phyloP scores from a whole-genome alignment of 352 stramenopile species.

The Pythium dissotocum region DNA sequence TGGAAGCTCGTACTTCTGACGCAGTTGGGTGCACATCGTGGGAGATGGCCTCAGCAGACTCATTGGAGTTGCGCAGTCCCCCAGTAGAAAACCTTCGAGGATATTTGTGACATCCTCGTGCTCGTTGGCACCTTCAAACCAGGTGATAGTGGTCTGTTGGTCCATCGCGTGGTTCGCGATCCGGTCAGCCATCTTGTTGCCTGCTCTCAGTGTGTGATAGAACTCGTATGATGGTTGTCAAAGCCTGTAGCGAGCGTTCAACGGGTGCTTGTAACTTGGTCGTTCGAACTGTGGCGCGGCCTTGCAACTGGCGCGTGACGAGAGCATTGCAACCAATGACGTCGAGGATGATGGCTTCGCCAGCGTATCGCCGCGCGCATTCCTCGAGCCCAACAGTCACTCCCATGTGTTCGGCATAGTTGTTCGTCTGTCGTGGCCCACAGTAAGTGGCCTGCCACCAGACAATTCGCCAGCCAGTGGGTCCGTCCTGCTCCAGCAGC shows the following conservation, averaged over 20 bases:
- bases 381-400: background rate
- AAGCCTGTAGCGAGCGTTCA: background rate
- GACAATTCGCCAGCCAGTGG: background rate
- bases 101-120: background rate
- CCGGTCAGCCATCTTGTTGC: background rate
- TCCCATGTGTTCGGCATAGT: background rate
- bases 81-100: background rate
- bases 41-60: too few species aligned
- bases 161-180: background rate
- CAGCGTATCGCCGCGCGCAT: background rate
- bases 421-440: background rate
- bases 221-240: background rate
- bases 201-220: background rate
- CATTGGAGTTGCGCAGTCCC: background rate
- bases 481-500: background rate
- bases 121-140: background rate
- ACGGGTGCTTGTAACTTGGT: background rate
- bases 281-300: background rate
- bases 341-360: background rate
- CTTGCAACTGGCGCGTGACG: background rate
- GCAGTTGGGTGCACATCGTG: too few species aligned
- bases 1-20: too few species aligned
- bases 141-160: background rate
- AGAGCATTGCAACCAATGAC: background rate
- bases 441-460: background rate